These are phyloP conservation scores for Pythium oligandrum DNA, from an alignment of 352 stramenopile species.

Conservation along the genomic window DNA sequence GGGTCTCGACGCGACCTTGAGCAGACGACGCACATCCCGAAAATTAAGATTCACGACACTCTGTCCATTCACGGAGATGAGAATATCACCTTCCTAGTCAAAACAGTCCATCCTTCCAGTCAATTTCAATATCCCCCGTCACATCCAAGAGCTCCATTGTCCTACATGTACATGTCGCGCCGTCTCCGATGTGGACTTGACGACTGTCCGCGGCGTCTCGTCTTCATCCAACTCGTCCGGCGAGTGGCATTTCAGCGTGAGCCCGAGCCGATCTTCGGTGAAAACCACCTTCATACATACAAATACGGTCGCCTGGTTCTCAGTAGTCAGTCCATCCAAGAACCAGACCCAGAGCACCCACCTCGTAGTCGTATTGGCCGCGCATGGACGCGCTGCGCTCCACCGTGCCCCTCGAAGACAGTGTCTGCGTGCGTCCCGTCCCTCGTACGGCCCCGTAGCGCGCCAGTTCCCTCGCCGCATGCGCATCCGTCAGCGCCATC, in stretches of 20 bases:
- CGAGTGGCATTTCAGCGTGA: conserved; percentile 19
- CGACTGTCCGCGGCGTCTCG: conserved; percentile 10
- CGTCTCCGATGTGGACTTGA: conserved; percentile 18
- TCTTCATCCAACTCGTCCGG: conserved; percentile 8
- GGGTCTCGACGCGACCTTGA: conserved; percentile 61
- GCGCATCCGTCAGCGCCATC: too few relatives aligned
- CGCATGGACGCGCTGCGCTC: too few relatives aligned
- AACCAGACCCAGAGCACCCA: conserved; percentile 1
- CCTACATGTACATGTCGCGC: conserved; percentile 16
- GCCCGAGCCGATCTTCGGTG: conserved; percentile 15
- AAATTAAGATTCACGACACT: conserved; percentile 63
- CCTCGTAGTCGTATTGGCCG: conserved; percentile 10
- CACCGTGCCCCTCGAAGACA: too few relatives aligned
- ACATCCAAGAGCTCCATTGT: conserved; percentile 2
- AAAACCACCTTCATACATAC: conserved; percentile 16
- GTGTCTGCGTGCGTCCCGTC: too few relatives aligned
- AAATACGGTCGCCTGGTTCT: not conserved
- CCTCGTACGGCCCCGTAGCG: too few relatives aligned
- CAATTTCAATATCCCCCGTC: conserved; percentile 1
- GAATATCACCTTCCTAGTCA: conserved; percentile 57
- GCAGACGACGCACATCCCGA: conserved; percentile 53
- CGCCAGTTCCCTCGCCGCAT: too few relatives aligned
- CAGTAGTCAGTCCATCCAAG: not conserved
- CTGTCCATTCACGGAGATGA: conserved; percentile 67
- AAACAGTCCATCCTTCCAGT: conserved; percentile 1